A percentile compares a stretch with the other conserved stretches of the same genome.
These are phyloP conservation scores for Fragaria nilgerrensis DNA, from an alignment of 306 rosid genomes.

Conservation along the genomic window DNA sequence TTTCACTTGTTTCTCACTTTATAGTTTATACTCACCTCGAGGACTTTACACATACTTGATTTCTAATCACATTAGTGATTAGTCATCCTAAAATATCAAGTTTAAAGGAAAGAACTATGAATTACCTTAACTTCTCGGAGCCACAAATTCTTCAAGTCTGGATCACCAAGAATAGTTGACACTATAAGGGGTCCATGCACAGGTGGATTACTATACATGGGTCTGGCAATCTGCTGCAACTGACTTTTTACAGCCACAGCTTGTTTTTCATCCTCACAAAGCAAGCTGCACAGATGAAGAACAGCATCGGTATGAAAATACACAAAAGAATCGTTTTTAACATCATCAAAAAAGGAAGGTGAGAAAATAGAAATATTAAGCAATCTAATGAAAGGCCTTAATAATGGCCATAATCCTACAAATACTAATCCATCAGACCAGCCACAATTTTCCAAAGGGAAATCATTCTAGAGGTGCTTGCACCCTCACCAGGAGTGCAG, in stretches of 20 bases:
- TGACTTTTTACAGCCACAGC: conserved; percentile 93
- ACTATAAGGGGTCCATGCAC: conserved; percentile 84
- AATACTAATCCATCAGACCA: neutral
- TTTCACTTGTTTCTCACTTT: neutral
- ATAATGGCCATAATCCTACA: neutral
- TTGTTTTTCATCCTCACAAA: conserved; percentile 90
- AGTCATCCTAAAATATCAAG: no score
- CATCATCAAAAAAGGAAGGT: neutral
- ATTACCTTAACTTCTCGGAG: conserved; percentile 92
- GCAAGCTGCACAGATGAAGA: conserved; percentile 51
- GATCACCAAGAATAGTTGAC: conserved; percentile 81
- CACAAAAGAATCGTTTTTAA: neutral
- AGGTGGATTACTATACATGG: conserved; percentile 98
- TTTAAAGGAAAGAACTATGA: neutral
- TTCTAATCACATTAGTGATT: neutral
- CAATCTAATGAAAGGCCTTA: neutral
- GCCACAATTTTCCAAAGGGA: neutral
- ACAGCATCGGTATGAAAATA: neutral
- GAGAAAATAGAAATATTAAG: neutral
- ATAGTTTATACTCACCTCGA: neutral
- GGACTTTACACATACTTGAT: neutral
- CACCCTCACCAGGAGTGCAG: neutral
- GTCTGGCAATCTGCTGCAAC: conserved; percentile 87
- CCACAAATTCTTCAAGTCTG: conserved; percentile 72
- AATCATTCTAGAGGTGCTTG: neutral